phyloP scores from a whole-genome alignment of 768 basidiomycete genomes.

The Stropharia rugosoannulata region DNA sequence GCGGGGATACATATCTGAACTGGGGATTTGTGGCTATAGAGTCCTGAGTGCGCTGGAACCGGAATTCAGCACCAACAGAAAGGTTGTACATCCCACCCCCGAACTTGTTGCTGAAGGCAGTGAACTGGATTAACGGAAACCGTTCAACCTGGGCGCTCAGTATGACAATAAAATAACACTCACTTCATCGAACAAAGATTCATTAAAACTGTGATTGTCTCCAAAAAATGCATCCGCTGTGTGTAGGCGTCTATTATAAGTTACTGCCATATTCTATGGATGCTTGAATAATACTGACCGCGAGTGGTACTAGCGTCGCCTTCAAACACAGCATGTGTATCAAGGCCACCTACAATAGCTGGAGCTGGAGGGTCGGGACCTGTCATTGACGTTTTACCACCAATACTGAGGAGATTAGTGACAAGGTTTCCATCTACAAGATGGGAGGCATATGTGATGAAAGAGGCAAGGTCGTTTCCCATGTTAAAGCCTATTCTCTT shows the following conservation, averaged over 20 bases:
- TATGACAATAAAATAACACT: neutral
- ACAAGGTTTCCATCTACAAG: slow-evolving; percentile 21
- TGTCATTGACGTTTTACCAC: slow-evolving; percentile 17
- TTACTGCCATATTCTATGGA: neutral
- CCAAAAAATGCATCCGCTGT: slow-evolving; percentile 19
- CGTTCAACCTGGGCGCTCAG: neutral
- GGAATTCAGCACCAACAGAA: slow-evolving; percentile 20
- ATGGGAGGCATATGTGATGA: slow-evolving; percentile 10
- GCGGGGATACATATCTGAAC: slow-evolving; percentile 21
- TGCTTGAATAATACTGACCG: neutral
- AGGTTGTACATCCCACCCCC: slow-evolving; percentile 23
- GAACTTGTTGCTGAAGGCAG: slow-evolving; percentile 18
- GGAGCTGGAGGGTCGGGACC: slow-evolving; percentile 19
- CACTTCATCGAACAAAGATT: slow-evolving; percentile 19
- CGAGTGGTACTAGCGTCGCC: slow-evolving; percentile 13
- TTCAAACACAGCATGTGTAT: slow-evolving; percentile 22
- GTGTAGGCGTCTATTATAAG: neutral
- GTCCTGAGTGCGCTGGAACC: slow-evolving; percentile 21
- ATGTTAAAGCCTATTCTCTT: slow-evolving; percentile 15
- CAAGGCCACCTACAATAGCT: slow-evolving; percentile 18
- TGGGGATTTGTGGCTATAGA: slow-evolving; percentile 22
- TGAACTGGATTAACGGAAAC: slow-evolving; percentile 8
- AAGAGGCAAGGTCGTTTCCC: slow-evolving; percentile 13
- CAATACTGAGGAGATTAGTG: slow-evolving; percentile 17
- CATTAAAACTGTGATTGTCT: slow-evolving; percentile 22